phyloP scores from a whole-genome alignment of 305 asterid genomes.

The Ruellia speciosa region DNA sequence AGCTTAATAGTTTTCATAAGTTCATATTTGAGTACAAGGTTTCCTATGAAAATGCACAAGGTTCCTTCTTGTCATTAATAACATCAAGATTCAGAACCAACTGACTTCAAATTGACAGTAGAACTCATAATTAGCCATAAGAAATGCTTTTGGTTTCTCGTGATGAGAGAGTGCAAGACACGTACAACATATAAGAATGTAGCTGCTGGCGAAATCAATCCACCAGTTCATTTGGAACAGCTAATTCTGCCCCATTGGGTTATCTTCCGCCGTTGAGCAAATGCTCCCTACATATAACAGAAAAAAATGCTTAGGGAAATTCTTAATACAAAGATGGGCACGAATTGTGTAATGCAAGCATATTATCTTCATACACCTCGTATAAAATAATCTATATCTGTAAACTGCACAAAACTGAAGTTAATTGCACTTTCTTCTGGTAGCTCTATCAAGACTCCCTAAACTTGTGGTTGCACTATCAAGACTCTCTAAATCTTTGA shows the following conservation, averaged over 20 bases:
- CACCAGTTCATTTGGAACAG: constrained; percentile 17
- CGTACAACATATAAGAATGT: constrained; percentile 3
- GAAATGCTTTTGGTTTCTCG: neutral
- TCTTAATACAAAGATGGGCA: neutral
- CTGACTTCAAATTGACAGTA: neutral
- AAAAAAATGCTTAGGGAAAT: neutral
- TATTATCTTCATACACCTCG: too few species aligned
- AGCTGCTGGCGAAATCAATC: constrained; percentile 5
- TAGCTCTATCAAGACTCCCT: neutral
- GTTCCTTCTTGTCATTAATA: neutral
- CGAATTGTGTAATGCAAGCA: too few species aligned
- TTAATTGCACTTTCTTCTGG: too few species aligned
- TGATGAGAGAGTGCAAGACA: constrained; percentile 4
- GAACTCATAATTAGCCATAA: too few species aligned
- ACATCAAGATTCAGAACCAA: constrained; percentile 2
- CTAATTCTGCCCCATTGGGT: constrained; percentile 23
- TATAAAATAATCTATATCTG: too few species aligned
- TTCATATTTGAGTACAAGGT: neutral
- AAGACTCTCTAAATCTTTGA: neutral
- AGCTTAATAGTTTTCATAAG: too few species aligned
- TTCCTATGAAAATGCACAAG: neutral
- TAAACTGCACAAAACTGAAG: neutral
- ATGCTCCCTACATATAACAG: constrained; percentile 50
- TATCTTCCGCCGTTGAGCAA: constrained; percentile 37
- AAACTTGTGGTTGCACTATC: neutral